phyloP scores from a whole-genome alignment of 345 rosid species.

The Brassica rapa region DNA sequence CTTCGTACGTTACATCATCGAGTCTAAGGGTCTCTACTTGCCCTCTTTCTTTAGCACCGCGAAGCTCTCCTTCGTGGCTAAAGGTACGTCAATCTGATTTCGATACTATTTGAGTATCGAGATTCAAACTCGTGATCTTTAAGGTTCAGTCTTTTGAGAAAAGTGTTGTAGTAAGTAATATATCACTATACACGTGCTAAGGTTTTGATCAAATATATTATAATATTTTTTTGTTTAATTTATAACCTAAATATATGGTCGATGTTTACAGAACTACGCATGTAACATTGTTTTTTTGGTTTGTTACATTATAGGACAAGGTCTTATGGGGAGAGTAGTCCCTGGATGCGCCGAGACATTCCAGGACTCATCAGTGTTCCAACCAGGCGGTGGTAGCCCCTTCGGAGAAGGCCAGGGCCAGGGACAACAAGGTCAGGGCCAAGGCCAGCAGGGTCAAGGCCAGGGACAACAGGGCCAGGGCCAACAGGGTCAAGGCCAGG shows the following conservation, averaged over 20 bases:
- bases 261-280: neutral
- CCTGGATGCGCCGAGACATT: slow-evolving; percentile 77
- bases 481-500: slow-evolving; percentile 3
- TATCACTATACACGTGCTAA: neutral
- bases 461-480: slow-evolving; percentile 21
- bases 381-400: slow-evolving; percentile 24
- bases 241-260: neutral
- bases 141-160: neutral
- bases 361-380: slow-evolving; percentile 42
- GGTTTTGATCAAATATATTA: neutral
- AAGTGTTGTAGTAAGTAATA: neutral
- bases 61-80: slow-evolving; percentile 53
- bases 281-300: neutral
- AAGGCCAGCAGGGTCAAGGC: slow-evolving; percentile 13
- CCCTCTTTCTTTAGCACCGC: slow-evolving; percentile 52
- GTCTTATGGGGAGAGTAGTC: slow-evolving; percentile 46
- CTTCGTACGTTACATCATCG: slow-evolving; percentile 44
- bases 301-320: slow-evolving; percentile 41
- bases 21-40: slow-evolving; percentile 57
- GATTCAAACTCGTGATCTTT: neutral
- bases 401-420: slow-evolving; percentile 17
- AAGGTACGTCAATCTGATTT: slow-evolving; percentile 39
- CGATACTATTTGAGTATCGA: neutral
- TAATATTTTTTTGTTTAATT: neutral
- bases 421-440: slow-evolving; percentile 34